Base-by-base conservation (phyloP, 208 protist genomes). In the Acanthamoeba culbertsoni region DNA sequence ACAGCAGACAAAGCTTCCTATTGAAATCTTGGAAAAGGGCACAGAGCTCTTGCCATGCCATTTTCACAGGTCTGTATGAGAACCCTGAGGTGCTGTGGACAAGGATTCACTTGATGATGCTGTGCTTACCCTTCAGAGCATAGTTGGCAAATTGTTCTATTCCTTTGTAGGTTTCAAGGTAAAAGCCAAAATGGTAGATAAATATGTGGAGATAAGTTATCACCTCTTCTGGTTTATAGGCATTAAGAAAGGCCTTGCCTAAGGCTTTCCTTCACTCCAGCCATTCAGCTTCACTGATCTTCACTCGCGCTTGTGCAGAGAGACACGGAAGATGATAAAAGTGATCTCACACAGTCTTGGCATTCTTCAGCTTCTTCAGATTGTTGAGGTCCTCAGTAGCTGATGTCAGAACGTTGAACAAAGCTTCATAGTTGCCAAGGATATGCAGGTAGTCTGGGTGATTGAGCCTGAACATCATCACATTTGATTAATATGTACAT, bases 121-220 rank as follows among this genome's bases (percentile, higher is more conserved):
- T 88, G 46, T 88, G 77, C 53, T 88, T 88, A n/a, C 77, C 37
- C 53, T 88, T 46, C 1, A 88, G 53, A 37, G 77, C 45, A 20
- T 88, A 88, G 45, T 88, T 88, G 3, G 77, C 4, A 35, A 88
- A 88, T 43, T 88, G 51, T 35, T 88, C 45, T 10, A 88, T 88
- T 28, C 77, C 45, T 6, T 40, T 16, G 77, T 88, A 88, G 7
- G 26, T 62, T 33, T 51, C 8, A 16, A 88, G 77, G 45, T 31
- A 88, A 14, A 42, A 63, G 28, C 45, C 45, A n/a, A 42, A 88
- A 33, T 88, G 77, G 23, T 88, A 88, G 23, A 88, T 46, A 59
- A 88, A 62, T 2, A 88, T 88, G 77, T 88, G 77, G 4, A 88
- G 26, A 35, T 88, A 88, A 4, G 77, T 88, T 1, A 10, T 88